Conservation (phyloP, 1,284 basidiomycete species). For the Athelia sp. region DNA sequence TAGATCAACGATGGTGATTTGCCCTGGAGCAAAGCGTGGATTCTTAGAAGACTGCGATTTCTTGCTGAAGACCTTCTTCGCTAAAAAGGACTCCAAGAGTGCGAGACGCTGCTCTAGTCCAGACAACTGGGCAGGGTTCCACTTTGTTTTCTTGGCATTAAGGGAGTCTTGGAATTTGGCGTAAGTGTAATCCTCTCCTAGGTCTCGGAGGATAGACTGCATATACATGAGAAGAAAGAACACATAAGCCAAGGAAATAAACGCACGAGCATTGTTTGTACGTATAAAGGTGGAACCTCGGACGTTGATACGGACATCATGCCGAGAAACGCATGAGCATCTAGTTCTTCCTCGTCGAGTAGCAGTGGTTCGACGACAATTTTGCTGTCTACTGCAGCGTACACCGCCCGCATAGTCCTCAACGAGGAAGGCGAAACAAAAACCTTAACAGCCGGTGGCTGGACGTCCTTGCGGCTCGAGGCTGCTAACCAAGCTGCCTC, state of each 20-base stretch:
- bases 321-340: conserved; percentile 60
- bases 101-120: conserved; percentile 57
- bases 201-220: conserved; percentile 37
- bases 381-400: conserved; percentile 42
- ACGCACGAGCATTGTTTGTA: conserved; percentile 56
- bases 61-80: conserved; percentile 13
- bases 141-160: conserved; percentile 38
- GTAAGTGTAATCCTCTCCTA: conserved; percentile 43
- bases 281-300: conserved; percentile 58
- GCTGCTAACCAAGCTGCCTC: conserved; percentile 61
- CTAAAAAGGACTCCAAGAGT: conserved; percentile 48
- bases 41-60: conserved; percentile 1
- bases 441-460: conserved; percentile 46
- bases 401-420: conserved; percentile 52
- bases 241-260: neutral
- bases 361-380: conserved; percentile 51
- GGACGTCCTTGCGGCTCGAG: conserved; percentile 29
- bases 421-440: conserved; percentile 62
- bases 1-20: conserved; percentile 41
- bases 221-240: conserved; percentile 1
- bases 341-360: conserved; percentile 57
- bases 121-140: conserved; percentile 47
- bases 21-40: conserved; percentile 40
- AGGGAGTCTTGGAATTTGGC: conserved; percentile 42
- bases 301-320: conserved; percentile 64